A percentile compares a stretch with the other conserved stretches of the same genome.
phyloP scores from a whole-genome alignment of 2,329 filamentous ascomycete genomes.

The Alternaria novae-zelandiae region DNA sequence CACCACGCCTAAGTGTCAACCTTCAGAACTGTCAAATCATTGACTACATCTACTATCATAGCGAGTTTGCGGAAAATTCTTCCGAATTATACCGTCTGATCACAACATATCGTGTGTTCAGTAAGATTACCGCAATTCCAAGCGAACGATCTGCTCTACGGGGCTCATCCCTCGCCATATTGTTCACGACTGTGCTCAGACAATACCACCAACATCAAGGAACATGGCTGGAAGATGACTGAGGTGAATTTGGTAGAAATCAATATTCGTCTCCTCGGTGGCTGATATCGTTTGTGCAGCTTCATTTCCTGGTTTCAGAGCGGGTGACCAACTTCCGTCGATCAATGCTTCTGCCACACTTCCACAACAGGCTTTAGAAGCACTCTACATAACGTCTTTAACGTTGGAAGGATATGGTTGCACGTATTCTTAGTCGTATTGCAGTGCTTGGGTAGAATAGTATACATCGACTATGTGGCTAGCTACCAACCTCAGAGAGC shows the following conservation, averaged over 20 bases:
- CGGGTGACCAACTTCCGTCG: background rate
- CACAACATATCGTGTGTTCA: background rate
- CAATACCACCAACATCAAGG: background rate
- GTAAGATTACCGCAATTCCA: background rate
- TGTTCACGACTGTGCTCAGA: background rate
- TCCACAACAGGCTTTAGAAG: background rate
- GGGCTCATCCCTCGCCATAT: background rate
- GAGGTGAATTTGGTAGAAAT: background rate
- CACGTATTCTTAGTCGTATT: background rate
- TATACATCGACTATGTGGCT: background rate
- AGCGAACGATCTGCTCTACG: background rate
- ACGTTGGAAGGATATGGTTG: background rate
- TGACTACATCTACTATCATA: background rate
- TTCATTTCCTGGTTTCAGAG: background rate
- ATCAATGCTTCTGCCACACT: background rate
- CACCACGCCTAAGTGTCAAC: background rate
- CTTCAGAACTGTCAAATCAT: background rate
- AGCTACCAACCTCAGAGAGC: background rate
- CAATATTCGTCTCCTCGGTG: background rate
- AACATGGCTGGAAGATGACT: background rate
- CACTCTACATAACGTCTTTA: background rate
- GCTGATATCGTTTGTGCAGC: background rate
- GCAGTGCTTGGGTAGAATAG: background rate
- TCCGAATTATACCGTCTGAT: background rate
- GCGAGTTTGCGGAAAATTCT: background rate